A percentile compares a stretch with the other conserved stretches of the same genome.
These are phyloP conservation scores for Candida taoyuanica DNA, from an alignment of 805 yeast genomes.

Conservation along the genomic window DNA sequence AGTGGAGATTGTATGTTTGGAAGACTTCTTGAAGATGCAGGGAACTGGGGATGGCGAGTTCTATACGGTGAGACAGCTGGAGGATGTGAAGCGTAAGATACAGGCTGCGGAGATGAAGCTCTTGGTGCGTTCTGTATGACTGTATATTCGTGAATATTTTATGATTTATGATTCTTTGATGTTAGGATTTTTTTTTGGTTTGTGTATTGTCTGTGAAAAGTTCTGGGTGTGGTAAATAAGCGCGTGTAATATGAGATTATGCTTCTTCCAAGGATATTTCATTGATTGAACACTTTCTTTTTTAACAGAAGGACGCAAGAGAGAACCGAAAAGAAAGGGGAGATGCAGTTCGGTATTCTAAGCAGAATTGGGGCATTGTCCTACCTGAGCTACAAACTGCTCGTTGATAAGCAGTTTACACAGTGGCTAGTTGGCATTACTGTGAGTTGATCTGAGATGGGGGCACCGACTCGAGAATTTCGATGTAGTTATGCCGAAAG, in stretches of 20 bases:
- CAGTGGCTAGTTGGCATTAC: neutral
- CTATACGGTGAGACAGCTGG: conserved; percentile 12
- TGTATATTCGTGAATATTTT: too few species aligned
- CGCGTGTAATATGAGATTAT: too few species aligned
- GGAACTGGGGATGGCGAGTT: conserved; percentile 13
- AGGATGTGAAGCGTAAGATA: conserved; percentile 15
- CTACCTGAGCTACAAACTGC: neutral
- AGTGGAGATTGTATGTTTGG: conserved; percentile 16
- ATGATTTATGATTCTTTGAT: too few species aligned
- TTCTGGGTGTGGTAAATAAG: too few species aligned
- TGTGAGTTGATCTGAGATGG: too few species aligned
- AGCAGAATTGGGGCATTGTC: neutral
- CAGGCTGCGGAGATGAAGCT: conserved; percentile 13
- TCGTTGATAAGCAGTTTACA: neutral
- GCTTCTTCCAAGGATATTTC: too few species aligned
- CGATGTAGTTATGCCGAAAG: too few species aligned
- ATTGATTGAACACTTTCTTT: too few species aligned
- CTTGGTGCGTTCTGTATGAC: neutral
- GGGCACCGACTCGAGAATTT: too few species aligned
- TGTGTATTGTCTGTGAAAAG: too few species aligned
- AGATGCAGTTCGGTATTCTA: neutral
- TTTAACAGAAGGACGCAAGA: too few species aligned
- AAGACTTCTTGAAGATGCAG: conserved; percentile 22
- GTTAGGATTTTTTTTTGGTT: too few species aligned
- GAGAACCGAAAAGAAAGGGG: neutral